Evolutionary conservation across 805 yeast genomes (phyloP).

Genomic region (Saccharomycopsis fermentans): DNA sequence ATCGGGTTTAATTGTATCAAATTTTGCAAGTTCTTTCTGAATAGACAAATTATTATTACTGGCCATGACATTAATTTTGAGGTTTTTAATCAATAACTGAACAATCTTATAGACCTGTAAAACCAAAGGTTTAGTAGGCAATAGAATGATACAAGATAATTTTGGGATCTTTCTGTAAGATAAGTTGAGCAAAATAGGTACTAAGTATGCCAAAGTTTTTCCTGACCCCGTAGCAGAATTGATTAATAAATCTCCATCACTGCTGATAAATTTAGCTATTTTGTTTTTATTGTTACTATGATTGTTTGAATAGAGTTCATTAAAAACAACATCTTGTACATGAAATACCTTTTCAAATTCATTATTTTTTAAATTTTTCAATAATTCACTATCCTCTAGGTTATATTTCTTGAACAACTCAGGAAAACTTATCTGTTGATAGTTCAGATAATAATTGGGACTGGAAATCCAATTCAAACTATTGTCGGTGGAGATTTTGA

Average conservation of each 20-base stretch:
- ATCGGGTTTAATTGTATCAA: conserved; percentile 46
- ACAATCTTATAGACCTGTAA: conserved; percentile 69
- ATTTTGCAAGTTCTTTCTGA: conserved; percentile 49
- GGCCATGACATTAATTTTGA: conserved; percentile 52
- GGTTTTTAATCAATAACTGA: conserved; percentile 50
- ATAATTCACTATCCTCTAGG: not conserved
- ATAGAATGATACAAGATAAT: conserved; percentile 64
- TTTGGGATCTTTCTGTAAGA: conserved; percentile 56
- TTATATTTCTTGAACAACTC: not conserved
- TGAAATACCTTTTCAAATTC: conserved; percentile 57
- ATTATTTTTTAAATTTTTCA: conserved; percentile 36
- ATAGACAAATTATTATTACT: conserved; percentile 42
- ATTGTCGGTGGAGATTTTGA: conserved; percentile 28
- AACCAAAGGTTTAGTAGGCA: conserved; percentile 85
- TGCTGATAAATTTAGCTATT: conserved; percentile 25
- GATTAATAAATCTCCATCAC: conserved; percentile 67
- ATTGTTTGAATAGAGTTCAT: conserved; percentile 40
- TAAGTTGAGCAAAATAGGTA: conserved; percentile 72
- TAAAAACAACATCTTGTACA: conserved; percentile 61
- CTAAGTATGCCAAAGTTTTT: conserved; percentile 78
- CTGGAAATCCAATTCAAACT: conserved; percentile 53
- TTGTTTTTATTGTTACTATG: conserved; percentile 22
- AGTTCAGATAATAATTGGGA: conserved; percentile 47
- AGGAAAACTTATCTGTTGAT: conserved; percentile 34
- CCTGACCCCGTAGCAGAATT: conserved; percentile 97